phyloP scores from a whole-genome alignment of 1,139 yeast genomes.

The Hyphopichia wangnamkhiaoensis region DNA sequence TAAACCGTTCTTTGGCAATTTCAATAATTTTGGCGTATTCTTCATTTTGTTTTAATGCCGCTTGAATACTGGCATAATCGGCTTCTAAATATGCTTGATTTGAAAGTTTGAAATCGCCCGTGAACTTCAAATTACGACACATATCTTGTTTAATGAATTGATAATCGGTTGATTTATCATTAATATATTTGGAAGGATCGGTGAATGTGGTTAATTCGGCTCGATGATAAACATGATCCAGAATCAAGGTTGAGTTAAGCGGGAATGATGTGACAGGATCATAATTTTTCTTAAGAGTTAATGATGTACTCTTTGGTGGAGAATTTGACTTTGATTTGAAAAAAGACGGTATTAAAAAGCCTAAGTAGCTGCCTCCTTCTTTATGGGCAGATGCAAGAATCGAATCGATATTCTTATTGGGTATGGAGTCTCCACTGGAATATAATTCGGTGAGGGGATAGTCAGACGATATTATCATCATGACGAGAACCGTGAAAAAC shows the following conservation, averaged over 20 bases:
- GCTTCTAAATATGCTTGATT: slow-evolving; percentile 18
- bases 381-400: neutral
- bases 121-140: slow-evolving; percentile 17
- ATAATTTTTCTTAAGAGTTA: neutral
- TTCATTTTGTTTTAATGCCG: slow-evolving; percentile 13
- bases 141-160: slow-evolving; percentile 14
- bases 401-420: neutral
- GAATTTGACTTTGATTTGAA: neutral
- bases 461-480: slow-evolving; percentile 9
- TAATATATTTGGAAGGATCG: slow-evolving; percentile 17
- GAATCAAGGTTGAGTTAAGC: slow-evolving; percentile 8
- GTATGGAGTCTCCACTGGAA: neutral
- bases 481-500: slow-evolving; percentile 7
- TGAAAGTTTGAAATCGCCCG: slow-evolving; percentile 17
- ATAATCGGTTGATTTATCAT: slow-evolving; percentile 12
- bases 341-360: slow-evolving; percentile 1
- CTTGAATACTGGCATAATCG: slow-evolving; percentile 15
- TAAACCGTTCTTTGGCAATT: slow-evolving; percentile 17
- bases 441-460: slow-evolving; percentile 3
- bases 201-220: slow-evolving; percentile 16
- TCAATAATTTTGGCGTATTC: slow-evolving; percentile 18
- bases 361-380: neutral
- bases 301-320: neutral
- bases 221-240: neutral
- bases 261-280: slow-evolving; percentile 11